Evolutionary conservation across 345 rosid species (phyloP).

Genomic region (Ceriops zippeliana): DNA sequence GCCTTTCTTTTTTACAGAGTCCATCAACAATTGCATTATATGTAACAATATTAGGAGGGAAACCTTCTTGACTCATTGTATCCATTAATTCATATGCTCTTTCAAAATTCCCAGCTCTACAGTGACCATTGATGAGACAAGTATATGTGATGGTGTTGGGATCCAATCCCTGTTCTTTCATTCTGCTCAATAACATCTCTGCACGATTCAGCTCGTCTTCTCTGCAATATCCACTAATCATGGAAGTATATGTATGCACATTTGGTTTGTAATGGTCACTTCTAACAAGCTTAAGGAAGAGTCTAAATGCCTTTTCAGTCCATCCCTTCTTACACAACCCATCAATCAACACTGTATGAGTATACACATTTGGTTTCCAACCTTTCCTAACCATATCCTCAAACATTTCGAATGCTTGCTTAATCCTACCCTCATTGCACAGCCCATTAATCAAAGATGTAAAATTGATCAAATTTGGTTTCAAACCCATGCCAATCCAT

Average conservation of each 20-base stretch:
- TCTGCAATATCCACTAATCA: conserved; percentile 81
- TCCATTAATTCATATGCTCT: conserved; percentile 72
- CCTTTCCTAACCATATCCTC: conserved; percentile 82
- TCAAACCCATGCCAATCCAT: conserved; percentile 57
- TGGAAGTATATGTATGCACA: conserved; percentile 71
- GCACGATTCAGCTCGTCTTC: conserved; percentile 75
- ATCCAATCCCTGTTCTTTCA: conserved; percentile 77
- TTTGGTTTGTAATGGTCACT: conserved; percentile 76
- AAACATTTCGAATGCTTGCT: conserved; percentile 78
- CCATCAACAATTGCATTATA: conserved; percentile 58
- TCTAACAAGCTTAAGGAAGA: conserved; percentile 78
- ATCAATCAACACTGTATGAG: conserved; percentile 71
- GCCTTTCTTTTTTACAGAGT: conserved; percentile 63
- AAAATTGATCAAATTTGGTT: conserved; percentile 73
- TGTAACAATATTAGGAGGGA: conserved; percentile 55
- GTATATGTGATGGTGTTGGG: conserved; percentile 75
- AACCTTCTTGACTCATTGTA: conserved; percentile 59
- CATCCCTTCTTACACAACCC: conserved; percentile 88
- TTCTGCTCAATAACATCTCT: conserved; percentile 75
- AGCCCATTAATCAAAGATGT: conserved; percentile 72
- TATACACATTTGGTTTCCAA: conserved; percentile 82
- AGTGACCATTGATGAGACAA: conserved; percentile 65
- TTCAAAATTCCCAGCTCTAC: conserved; percentile 64
- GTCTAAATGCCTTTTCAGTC: conserved; percentile 89
- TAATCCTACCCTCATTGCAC: conserved; percentile 78